phyloP scores from a whole-genome alignment of 148 eudicot species.

The Salicornia ramosissima region DNA sequence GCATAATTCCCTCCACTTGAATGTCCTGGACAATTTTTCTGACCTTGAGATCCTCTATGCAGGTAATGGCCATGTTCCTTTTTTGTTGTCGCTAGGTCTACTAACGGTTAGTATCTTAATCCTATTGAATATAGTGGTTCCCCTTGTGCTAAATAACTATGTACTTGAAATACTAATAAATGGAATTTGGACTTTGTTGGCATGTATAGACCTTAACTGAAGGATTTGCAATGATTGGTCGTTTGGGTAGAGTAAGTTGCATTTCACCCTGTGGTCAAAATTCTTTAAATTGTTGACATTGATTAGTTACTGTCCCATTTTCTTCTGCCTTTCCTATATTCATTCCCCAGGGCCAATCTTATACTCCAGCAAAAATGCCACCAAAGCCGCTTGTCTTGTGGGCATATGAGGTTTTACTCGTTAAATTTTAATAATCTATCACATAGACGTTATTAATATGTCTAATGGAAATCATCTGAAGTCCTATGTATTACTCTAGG shows the following conservation, averaged over 20 bases:
- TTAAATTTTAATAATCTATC: conserved; percentile 6
- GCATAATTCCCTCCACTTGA: background rate
- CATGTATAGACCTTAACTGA: conserved; percentile 69
- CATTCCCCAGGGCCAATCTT: conserved; percentile 57
- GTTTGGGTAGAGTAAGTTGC: conserved; percentile 70
- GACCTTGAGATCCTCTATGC: conserved; percentile 20
- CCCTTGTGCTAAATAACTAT: background rate
- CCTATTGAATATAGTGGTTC: background rate
- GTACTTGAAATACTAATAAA: background rate
- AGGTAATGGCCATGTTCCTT: conserved; percentile 95
- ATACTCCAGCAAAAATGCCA: conserved; percentile 80
- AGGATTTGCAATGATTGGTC: conserved; percentile 99
- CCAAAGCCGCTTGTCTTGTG: conserved; percentile 83
- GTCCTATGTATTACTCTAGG: conserved; percentile 38
- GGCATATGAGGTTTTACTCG: conserved; percentile 79
- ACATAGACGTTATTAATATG: background rate
- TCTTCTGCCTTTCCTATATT: conserved; percentile 2
- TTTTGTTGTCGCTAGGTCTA: conserved; percentile 77
- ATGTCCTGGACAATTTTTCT: conserved; percentile 4
- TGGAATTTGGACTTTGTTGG: conserved; percentile 14
- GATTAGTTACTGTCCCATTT: background rate
- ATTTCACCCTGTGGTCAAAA: background rate
- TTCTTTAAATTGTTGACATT: conserved; percentile 1
- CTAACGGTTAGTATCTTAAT: conserved; percentile 56
- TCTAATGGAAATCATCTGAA: background rate